Conservation (phyloP, 2,329 filamentous ascomycete genomes). For the Fusarium protoensiforme region DNA sequence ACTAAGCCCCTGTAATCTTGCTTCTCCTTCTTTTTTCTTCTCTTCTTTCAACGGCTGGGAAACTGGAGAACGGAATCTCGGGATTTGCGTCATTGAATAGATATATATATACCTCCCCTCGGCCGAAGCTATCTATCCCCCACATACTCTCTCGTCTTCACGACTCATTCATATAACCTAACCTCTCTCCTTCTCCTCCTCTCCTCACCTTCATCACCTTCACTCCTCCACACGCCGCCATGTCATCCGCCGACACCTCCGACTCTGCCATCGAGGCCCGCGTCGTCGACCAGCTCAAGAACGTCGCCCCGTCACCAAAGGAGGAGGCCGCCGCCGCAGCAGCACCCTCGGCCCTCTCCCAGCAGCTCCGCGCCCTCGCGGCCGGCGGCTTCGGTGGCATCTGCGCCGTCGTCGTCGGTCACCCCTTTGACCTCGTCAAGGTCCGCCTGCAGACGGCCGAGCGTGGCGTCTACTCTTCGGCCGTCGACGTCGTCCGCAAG, state of each 20-base stretch:
- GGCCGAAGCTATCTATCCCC: conserved; percentile 26
- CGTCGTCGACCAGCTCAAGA: conserved; percentile 58
- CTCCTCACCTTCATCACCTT: not conserved
- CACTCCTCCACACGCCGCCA: conserved; percentile 13
- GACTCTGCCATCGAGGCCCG: conserved; percentile 43
- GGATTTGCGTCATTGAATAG: conserved; percentile 17
- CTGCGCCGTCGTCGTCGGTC: conserved; percentile 92
- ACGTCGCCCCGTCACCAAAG: conserved; percentile 57
- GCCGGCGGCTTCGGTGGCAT: conserved; percentile 94
- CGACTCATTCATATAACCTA: conserved; percentile 23
- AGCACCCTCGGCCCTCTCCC: conserved; percentile 50
- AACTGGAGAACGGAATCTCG: not conserved
- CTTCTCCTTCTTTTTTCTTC: not conserved
- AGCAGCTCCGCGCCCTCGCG: conserved; percentile 80
- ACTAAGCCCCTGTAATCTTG: not conserved
- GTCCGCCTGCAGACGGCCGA: conserved; percentile 97
- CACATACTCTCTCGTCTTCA: conserved; percentile 34
- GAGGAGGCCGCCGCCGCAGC: conserved; percentile 39
- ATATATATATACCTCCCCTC: conserved; percentile 32
- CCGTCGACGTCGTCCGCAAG: conserved; percentile 91
- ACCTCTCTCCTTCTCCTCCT: not conserved
- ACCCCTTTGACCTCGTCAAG: conserved; percentile 98
- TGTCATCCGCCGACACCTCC: conserved; percentile 41
- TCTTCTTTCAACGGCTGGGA: not conserved
- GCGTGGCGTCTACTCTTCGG: conserved; percentile 88